Percentiles rank a stretch among this genome's conserved stretches.
Conservation (phyloP, 768 basidiomycete species). For the Cyathus striatus region DNA sequence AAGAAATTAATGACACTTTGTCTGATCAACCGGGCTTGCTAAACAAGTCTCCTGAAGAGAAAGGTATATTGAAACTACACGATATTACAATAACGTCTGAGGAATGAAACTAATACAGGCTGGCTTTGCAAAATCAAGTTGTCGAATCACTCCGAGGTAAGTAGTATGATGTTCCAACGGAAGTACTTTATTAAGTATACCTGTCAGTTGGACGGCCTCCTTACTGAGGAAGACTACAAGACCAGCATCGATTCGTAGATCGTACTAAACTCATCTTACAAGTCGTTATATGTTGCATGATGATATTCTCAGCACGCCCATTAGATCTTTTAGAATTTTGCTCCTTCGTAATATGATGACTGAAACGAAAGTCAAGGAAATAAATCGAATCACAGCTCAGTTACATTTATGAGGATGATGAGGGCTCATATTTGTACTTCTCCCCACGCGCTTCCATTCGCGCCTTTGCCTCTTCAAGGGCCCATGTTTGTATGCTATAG, state of each 20-base stretch:
- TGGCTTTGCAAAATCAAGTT: conserved; percentile 96
- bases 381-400: too few species aligned
- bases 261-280: too few species aligned
- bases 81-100: not conserved
- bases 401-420: conserved; percentile 25
- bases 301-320: too few species aligned
- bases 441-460: conserved; percentile 94
- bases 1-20: conserved; percentile 74
- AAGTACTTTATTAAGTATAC: not conserved
- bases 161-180: too few species aligned
- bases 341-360: too few species aligned
- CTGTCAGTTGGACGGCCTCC: conserved; percentile 58
- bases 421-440: conserved; percentile 76
- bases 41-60: conserved; percentile 81
- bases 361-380: too few species aligned
- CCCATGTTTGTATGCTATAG: conserved; percentile 86
- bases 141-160: conserved; percentile 71
- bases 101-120: too few species aligned
- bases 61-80: conserved; percentile 48
- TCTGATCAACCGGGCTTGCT: conserved; percentile 68
- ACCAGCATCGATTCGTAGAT: conserved; percentile 27
- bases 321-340: too few species aligned
- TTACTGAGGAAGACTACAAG: conserved; percentile 75
- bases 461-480: conserved; percentile 81
- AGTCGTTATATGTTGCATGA: too few species aligned